phyloP scores from a whole-genome alignment of 75 land plant species.

The Isoetes taiwanensis region DNA sequence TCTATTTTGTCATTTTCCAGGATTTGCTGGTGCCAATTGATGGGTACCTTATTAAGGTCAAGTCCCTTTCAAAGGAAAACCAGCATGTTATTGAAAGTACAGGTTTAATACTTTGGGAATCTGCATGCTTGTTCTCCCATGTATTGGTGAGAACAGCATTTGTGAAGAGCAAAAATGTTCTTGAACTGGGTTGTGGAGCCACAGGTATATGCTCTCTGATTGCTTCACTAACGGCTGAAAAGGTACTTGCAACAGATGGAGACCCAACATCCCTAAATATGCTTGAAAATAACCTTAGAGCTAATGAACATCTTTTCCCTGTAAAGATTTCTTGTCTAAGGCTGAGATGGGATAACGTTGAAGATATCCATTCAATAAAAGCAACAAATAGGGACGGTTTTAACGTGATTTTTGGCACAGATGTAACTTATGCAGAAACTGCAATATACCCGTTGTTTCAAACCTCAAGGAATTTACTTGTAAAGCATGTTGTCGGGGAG shows the following conservation, averaged over 20 bases:
- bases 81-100: conserved; percentile 90
- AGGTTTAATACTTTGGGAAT: conserved; percentile 94
- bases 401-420: conserved; percentile 78
- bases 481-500: conserved; percentile 5
- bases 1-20: too few relatives aligned
- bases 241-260: conserved; percentile 79
- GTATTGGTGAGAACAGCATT: conserved; percentile 49
- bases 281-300: conserved; percentile 43
- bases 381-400: conserved; percentile 33
- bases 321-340: conserved; percentile 25
- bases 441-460: conserved; percentile 67
- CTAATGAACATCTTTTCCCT: conserved; percentile 28
- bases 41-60: conserved; percentile 28
- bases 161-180: conserved; percentile 42
- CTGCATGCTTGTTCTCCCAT: conserved; percentile 61
- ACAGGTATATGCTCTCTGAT: conserved; percentile 78
- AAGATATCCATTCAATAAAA: conserved; percentile 39
- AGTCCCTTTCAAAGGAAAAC: conserved; percentile 46
- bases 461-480: conserved; percentile 54
- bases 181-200: conserved; percentile 88
- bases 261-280: conserved; percentile 48
- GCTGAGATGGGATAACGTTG: conserved; percentile 74
- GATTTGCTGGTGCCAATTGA: too few relatives aligned
- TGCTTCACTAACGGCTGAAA: conserved; percentile 37
- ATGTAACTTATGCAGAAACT: conserved; percentile 64